Evolutionary conservation across 345 rosid genomes (phyloP), one percentile per base, ranked within the genome.

Genomic region (Cochlearia excelsa): DNA sequence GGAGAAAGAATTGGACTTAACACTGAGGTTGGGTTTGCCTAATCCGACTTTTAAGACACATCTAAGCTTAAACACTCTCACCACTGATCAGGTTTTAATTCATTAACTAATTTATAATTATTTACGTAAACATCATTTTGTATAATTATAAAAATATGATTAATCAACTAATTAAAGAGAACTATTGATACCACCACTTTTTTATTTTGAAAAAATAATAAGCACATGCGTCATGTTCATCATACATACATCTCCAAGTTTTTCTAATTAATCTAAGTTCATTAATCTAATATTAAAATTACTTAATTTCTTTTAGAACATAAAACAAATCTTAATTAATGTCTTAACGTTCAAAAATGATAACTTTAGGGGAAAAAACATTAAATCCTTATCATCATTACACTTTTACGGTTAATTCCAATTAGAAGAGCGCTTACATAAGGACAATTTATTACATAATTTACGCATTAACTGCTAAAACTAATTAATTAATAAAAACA

Each of bases 1-100:
- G 69, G 54, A 45, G 60, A 16, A 16, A 16, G 23, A 16, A 16
- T 16, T 71, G 66, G 75, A 71, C 46, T 65, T 71, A 46, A 71
- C 75, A 64, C 70, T 71, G 70, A 71, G 51, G 57, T 46, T 71
- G 61, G 51, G 66, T 65, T 45, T 58, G 57, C 66, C 75, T 7
- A 28, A 5, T 65, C 30, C 51, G 26, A 66, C 30, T 46, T 51
- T 59, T 65, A 61, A 41, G 3, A 52, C 70, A 65, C 30, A 47
- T 1, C 57, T 71, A 44, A 58, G 61, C 61, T 59, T 58, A 39
- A 10, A 7, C 61, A 52, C 66, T 58, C 51, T 23, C 34, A 37
- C 26, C 51, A 43, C 40, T 44, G 9, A 38, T 39, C 70, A 64
- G 65, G 65, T 71, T 65, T 57, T 30, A 6, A 52, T 68, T 41